Base-by-base conservation (phyloP, 495 filamentous ascomycete species). In the Neurospora intermedia region DNA sequence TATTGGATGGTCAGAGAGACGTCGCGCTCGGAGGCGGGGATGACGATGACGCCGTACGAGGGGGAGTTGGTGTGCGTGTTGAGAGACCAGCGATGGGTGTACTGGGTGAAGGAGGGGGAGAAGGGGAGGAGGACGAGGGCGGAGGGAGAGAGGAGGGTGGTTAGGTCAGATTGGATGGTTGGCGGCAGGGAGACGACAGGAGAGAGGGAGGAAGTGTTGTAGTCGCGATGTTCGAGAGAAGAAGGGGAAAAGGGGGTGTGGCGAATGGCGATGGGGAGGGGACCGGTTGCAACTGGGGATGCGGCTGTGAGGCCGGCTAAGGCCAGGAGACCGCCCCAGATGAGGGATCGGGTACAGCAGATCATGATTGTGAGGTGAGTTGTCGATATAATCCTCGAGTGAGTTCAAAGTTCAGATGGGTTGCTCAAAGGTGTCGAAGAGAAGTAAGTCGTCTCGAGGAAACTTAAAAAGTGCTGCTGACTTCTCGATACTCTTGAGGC, bases 21-120 rank as follows among this genome's bases (percentile, higher is more conserved):
- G 75, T 90, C 88, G 15, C 83, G 74, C 70, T 86, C 87, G 13
- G 82, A 84, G n/a, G 80, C 81, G 5, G 83, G 82, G 16, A 84
- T 80, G 6, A 89, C 81, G 20, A 88, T 82, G 23, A 84, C 70
- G 31, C 79, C 81, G 13, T 83, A 77, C 10, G 72, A 79, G 6
- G 87, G 84, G 15, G 76, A 73, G 8, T 77, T 78, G 54, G 54
- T 62, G 11, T 80, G 62, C 11, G 77, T 73, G 38, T 38, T 43
- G 23, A 31, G 16, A 43, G 72, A 73, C 72, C 72, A 73, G 66
- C 72, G 73, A 35, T 74, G 13, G 72, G 15, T 27, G 72, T 15
- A 35, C 7, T 35, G 15, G 2, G 35, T 9, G 69, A 74, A 74
- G 20, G 23, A 16, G 0, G 72, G 72, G 43, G n/a, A n/a, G 72